phyloP scores from a whole-genome alignment of 2,329 filamentous ascomycete genomes.

The Trichocomaceae sp. region DNA sequence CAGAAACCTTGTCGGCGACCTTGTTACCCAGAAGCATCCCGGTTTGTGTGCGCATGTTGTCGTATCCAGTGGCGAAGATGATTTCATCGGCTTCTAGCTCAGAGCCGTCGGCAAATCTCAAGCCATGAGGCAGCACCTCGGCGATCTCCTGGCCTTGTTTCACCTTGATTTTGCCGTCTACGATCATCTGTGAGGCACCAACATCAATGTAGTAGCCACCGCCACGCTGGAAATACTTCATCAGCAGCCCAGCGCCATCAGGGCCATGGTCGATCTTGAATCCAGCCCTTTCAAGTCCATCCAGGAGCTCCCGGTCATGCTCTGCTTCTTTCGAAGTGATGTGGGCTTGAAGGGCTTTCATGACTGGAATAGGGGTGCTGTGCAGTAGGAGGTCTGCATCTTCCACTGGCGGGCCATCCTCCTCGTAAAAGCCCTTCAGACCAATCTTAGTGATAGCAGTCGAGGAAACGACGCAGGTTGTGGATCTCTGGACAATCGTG shows the following conservation, averaged over 20 bases:
- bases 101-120: slow-evolving; percentile 49
- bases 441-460: slow-evolving; percentile 48
- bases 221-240: slow-evolving; percentile 59
- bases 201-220: slow-evolving; percentile 68
- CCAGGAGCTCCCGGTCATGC: slow-evolving; percentile 31
- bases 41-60: slow-evolving; percentile 61
- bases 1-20: slow-evolving; percentile 51
- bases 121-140: slow-evolving; percentile 44
- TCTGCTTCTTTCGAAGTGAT: slow-evolving; percentile 20
- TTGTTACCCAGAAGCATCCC: slow-evolving; percentile 55
- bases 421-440: slow-evolving; percentile 47
- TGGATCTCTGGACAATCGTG: slow-evolving; percentile 63
- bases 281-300: slow-evolving; percentile 49
- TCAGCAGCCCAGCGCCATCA: slow-evolving; percentile 50
- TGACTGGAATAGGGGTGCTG: slow-evolving; percentile 39
- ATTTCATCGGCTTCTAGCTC: slow-evolving; percentile 57
- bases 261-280: slow-evolving; percentile 56
- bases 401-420: slow-evolving; percentile 51
- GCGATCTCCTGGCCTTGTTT: slow-evolving; percentile 56
- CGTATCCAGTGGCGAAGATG: slow-evolving; percentile 57
- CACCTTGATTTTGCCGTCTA: slow-evolving; percentile 58
- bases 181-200: slow-evolving; percentile 56
- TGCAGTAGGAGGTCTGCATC: slow-evolving; percentile 60
- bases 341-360: slow-evolving; percentile 45
- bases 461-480: slow-evolving; percentile 58